Conservation (phyloP, 495 filamentous ascomycete genomes). For the Talaromyces adpressus region DNA sequence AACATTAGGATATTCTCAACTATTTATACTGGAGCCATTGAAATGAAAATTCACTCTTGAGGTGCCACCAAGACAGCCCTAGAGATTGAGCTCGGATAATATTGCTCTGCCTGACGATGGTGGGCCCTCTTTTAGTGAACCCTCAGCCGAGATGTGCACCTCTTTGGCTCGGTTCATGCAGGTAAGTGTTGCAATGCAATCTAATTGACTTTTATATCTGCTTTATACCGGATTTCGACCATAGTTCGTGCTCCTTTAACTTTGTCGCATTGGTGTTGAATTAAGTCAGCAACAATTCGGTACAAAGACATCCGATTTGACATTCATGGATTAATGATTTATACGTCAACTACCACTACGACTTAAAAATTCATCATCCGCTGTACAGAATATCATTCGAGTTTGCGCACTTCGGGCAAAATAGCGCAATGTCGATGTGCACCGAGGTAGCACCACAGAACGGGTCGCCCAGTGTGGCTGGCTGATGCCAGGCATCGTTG, state of each 20-base stretch:
- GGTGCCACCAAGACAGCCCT: background rate
- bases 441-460: background rate
- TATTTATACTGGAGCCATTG: background rate
- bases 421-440: too few relatives aligned
- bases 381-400: background rate
- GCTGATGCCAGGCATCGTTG: background rate
- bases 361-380: background rate
- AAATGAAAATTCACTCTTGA: background rate
- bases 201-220: background rate
- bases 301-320: background rate
- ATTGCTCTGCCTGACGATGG: background rate
- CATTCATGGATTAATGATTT: background rate
- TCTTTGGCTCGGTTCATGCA: background rate
- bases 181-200: background rate
- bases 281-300: background rate
- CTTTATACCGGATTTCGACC: background rate
- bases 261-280: background rate
- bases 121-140: background rate
- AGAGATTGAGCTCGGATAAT: background rate
- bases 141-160: background rate
- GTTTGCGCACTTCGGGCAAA: too few relatives aligned
- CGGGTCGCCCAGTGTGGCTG: background rate
- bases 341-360: background rate
- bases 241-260: background rate
- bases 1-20: background rate